Percentiles rank a stretch among this genome's conserved stretches.
phyloP scores from a whole-genome alignment of 1,139 yeast genomes.

The Blastobotrys arbuscula region DNA sequence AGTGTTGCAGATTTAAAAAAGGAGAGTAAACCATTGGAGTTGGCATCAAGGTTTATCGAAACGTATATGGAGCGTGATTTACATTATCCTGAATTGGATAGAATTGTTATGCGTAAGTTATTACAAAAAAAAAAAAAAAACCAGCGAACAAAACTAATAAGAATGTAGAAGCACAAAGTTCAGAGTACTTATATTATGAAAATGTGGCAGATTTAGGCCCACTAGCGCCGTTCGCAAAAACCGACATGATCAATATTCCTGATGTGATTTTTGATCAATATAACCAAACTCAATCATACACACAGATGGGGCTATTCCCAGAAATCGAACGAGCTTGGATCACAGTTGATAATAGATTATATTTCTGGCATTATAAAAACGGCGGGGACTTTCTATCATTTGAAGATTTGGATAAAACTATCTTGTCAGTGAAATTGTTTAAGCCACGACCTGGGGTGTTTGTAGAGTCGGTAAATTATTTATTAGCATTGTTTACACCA shows the following conservation, averaged over 20 bases:
- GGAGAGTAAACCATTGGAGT: constrained; percentile 27
- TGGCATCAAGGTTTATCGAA: constrained; percentile 35
- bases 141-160: background rate
- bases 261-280: constrained; percentile 77
- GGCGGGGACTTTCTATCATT: constrained; percentile 69
- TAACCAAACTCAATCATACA: constrained; percentile 56
- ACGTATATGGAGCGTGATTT: constrained; percentile 34
- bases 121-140: background rate
- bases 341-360: constrained; percentile 72
- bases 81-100: constrained; percentile 37
- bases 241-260: constrained; percentile 67
- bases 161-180: constrained; percentile 24
- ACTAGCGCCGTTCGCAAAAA: constrained; percentile 74
- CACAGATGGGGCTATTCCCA: constrained; percentile 80
- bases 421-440: constrained; percentile 67
- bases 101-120: constrained; percentile 29
- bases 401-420: constrained; percentile 76
- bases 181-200: constrained; percentile 25
- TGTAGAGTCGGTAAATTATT: constrained; percentile 65
- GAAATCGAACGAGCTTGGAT: constrained; percentile 86
- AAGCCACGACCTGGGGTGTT: constrained; percentile 78
- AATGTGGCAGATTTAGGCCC: constrained; percentile 28
- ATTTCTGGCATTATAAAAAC: constrained; percentile 74
- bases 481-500: constrained; percentile 75
- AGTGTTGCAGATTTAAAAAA: constrained; percentile 20